Evolutionary conservation across 2,329 filamentous ascomycete genomes (phyloP).

Genomic region (Ascochyta pisi): DNA sequence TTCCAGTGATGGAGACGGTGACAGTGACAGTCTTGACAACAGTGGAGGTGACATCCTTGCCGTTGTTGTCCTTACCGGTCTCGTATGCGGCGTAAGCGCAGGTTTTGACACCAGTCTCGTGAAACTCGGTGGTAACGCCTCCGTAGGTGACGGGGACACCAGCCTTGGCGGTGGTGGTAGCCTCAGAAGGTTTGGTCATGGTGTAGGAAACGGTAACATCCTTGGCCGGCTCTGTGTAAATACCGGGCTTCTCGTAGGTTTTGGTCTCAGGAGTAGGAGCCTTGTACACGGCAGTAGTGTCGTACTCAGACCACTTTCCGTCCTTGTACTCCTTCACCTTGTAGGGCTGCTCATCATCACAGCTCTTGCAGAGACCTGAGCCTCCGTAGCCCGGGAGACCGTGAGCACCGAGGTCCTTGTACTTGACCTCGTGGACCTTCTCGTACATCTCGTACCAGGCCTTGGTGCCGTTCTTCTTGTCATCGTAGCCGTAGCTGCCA

Average conservation of each 20-base stretch:
- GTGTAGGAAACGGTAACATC: slow-evolving; percentile 32
- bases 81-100: slow-evolving; percentile 34
- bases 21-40: slow-evolving; percentile 35
- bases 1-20: slow-evolving; percentile 31
- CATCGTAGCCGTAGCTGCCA: slow-evolving; percentile 14
- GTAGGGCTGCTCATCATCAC: slow-evolving; percentile 34
- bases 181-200: slow-evolving; percentile 30
- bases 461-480: slow-evolving; percentile 22
- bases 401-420: slow-evolving; percentile 39
- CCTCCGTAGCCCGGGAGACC: slow-evolving; percentile 38
- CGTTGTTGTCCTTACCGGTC: slow-evolving; percentile 22
- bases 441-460: slow-evolving; percentile 42
- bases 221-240: slow-evolving; percentile 40
- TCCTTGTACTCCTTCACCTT: slow-evolving; percentile 40
- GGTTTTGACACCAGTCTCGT: slow-evolving; percentile 34
- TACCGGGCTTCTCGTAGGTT: slow-evolving; percentile 38
- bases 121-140: slow-evolving; percentile 30
- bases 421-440: slow-evolving; percentile 35
- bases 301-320: slow-evolving; percentile 39
- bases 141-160: slow-evolving; percentile 38
- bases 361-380: slow-evolving; percentile 36
- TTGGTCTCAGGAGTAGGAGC: slow-evolving; percentile 34
- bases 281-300: slow-evolving; percentile 31
- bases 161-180: slow-evolving; percentile 30
- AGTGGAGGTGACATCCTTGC: slow-evolving; percentile 29